Conservation (phyloP, 306 rosid genomes). For the Vigna mungo region DNA sequence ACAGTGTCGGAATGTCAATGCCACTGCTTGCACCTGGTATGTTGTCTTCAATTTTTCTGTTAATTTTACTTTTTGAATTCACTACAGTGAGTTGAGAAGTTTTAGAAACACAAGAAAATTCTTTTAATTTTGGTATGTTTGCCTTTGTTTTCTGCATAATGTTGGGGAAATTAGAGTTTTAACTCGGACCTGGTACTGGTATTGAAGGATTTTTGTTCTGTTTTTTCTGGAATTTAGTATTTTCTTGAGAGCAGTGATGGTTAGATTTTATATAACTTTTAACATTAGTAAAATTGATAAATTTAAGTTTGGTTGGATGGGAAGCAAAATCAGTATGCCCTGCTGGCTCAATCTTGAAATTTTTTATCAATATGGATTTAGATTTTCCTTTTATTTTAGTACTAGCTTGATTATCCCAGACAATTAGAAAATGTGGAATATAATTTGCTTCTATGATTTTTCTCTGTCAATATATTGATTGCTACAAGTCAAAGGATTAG, state of each 20-base stretch:
- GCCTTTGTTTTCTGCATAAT: not conserved
- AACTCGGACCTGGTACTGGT: not conserved
- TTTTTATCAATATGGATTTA: no score
- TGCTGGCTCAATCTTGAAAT: no score
- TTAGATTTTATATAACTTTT: not conserved
- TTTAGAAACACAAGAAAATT: not conserved
- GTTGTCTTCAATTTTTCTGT: not conserved
- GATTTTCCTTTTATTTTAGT: no score
- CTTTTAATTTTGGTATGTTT: not conserved
- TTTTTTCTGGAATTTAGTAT: not conserved
- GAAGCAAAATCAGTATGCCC: not conserved
- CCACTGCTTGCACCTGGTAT: conserved; percentile 39
- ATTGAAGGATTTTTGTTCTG: not conserved
- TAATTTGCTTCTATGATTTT: no score
- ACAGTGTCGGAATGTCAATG: not conserved
- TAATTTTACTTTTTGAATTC: not conserved
- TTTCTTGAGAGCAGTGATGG: not conserved
- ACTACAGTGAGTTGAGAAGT: not conserved
- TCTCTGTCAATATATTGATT: no score
- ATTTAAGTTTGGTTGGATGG: not conserved
- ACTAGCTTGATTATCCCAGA: no score
- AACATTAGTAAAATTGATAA: not conserved
- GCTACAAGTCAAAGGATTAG: no score
- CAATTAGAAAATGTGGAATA: no score
- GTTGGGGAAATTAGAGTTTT: not conserved